Percentiles rank a stretch among this genome's conserved stretches.
Conservation (phyloP, 805 yeast genomes). For the Kodamaea leandrae region DNA sequence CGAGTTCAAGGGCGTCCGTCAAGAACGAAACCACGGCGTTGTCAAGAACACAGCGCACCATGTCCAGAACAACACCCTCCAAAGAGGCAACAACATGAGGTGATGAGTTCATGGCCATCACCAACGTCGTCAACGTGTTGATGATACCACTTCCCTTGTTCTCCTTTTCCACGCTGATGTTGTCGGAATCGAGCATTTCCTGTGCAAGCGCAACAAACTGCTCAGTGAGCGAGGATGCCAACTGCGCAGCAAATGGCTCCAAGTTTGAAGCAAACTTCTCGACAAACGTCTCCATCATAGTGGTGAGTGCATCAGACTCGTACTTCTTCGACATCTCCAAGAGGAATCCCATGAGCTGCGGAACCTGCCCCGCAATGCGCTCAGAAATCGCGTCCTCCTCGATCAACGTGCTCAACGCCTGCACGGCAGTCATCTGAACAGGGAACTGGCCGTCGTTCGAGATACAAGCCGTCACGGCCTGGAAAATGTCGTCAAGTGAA, state of each 20-base stretch:
- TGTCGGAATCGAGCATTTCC: slow-evolving; percentile 44
- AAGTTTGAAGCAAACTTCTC: slow-evolving; percentile 42
- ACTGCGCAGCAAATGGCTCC: slow-evolving; percentile 68
- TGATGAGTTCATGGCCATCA: slow-evolving; percentile 41
- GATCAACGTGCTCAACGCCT: slow-evolving; percentile 48
- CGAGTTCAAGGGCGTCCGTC: slow-evolving; percentile 39
- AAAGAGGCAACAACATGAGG: slow-evolving; percentile 36
- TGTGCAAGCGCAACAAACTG: slow-evolving; percentile 71
- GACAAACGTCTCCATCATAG: slow-evolving; percentile 46
- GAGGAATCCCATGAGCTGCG: slow-evolving; percentile 43
- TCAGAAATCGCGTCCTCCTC: slow-evolving; percentile 46
- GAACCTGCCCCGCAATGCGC: slow-evolving; percentile 42
- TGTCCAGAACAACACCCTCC: slow-evolving; percentile 33
- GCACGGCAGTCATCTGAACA: slow-evolving; percentile 50
- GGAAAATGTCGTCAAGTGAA: slow-evolving; percentile 40
- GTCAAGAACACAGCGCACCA: slow-evolving; percentile 34
- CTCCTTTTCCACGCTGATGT: slow-evolving; percentile 35
- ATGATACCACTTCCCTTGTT: slow-evolving; percentile 44
- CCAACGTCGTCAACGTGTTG: slow-evolving; percentile 42
- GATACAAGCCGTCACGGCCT: slow-evolving; percentile 40
- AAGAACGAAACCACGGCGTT: slow-evolving; percentile 40
- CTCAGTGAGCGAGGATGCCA: slow-evolving; percentile 56
- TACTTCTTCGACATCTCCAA: slow-evolving; percentile 44
- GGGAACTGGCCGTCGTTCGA: slow-evolving; percentile 46
- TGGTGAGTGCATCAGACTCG: slow-evolving; percentile 43